Base-by-base conservation (phyloP, 805 yeast species). In the Debaryomyces castellii region DNA sequence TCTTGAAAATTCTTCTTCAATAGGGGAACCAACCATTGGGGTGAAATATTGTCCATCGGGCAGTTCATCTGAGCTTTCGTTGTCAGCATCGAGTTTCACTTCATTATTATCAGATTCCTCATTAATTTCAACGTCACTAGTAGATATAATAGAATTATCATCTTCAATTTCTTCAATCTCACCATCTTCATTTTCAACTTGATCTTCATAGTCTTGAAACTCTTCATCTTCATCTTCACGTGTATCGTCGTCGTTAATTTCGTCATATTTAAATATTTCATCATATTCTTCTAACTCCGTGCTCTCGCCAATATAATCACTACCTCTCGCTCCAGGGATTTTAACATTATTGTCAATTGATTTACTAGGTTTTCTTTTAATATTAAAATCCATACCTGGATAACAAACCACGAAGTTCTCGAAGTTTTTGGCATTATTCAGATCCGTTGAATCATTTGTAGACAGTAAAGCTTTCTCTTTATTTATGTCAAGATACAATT, bases 381-480 rank as follows among this genome's bases (percentile, higher is more conserved):
- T 41, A 25, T 45, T 48, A 8, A 50, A 43, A 30, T 46, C 46
- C 27, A 53, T 60, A 2, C 74, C 76, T 5, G 77, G 76, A 44
- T 55, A 57, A 50, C 77, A 73, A 2, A 60, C 45, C 1, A 54
- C 46, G 49, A 58, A 71, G 33, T 62, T 54, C 16, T 61, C 63
- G 1, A 64, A 32, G 16, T 38, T 33, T 10, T 25, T n/a, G n/a
- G n/a, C n/a, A n/a, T n/a, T 44, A 18, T 47, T 47, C 17, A 46
- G 37, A 4, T 46, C 24, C 20, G 14, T 3, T n/a, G n/a, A 2
- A 17, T 17, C 11, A 12, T 28, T 7, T n/a, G 2, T 32, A 24
- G n/a, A 34, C 24, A 22, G 24, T 22, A 8, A 5, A 33, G 8
- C 33, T 8, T 18, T 39, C n/a, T 41, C 39, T 9, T 49, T 49